Percentiles rank a stretch among this genome's conserved stretches.
phyloP scores from a whole-genome alignment of 768 basidiomycete species.

The Calocybe cyanea region DNA sequence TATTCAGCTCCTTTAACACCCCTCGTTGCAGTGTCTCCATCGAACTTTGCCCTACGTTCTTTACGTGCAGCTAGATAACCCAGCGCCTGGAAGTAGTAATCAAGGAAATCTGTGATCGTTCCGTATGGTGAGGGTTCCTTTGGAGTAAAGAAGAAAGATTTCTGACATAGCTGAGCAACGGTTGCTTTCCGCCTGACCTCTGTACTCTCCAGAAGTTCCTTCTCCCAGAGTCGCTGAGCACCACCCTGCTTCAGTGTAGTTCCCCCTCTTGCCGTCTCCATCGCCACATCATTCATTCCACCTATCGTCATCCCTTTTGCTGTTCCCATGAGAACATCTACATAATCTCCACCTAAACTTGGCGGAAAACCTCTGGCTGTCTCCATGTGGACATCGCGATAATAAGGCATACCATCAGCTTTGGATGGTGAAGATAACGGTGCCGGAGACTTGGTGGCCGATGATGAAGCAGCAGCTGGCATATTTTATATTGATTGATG shows the following conservation, averaged over 20 bases:
- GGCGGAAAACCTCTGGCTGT: constrained; percentile 61
- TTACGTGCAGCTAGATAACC: constrained; percentile 87
- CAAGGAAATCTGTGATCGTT: constrained; percentile 72
- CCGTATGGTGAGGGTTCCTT: not conserved
- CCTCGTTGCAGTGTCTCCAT: constrained; percentile 74
- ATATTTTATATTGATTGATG: constrained; percentile 1
- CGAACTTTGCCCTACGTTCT: constrained; percentile 78
- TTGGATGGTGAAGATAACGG: constrained; percentile 25
- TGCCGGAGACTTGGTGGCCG: constrained; percentile 25
- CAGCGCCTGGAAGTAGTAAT: constrained; percentile 96
- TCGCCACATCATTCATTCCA: constrained; percentile 50
- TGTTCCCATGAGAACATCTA: constrained; percentile 73
- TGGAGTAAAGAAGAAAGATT: not conserved
- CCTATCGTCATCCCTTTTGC: constrained; percentile 52
- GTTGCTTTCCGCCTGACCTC: constrained; percentile 96
- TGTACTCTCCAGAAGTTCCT: constrained; percentile 72
- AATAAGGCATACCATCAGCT: constrained; percentile 20
- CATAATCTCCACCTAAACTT: constrained; percentile 9
- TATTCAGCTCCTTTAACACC: constrained; percentile 54
- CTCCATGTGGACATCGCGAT: constrained; percentile 72
- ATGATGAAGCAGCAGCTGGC: constrained; percentile 5
- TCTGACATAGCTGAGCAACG: constrained; percentile 92
- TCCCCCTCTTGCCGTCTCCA: constrained; percentile 60
- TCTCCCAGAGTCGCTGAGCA: constrained; percentile 79
- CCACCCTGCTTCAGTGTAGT: constrained; percentile 55